Evolutionary conservation across 1,139 yeast genomes (phyloP), one percentile per base, ranked within the genome.

Genomic region (Blastobotrys malaysiensis): DNA sequence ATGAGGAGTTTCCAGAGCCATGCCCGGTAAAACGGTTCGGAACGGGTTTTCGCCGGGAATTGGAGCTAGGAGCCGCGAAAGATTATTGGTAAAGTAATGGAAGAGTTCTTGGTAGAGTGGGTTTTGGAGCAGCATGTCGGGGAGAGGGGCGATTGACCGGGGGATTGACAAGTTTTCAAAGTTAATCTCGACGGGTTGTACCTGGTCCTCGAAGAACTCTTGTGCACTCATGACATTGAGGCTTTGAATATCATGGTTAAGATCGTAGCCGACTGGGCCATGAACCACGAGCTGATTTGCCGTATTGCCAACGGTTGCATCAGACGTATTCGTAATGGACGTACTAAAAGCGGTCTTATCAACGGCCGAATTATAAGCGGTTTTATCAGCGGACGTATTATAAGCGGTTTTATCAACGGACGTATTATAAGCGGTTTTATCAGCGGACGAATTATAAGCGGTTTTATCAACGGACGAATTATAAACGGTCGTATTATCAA

Each of bases 21-120:
- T 77, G 59, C 80, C 81, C 0, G 95, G 91, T n/a, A 87, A 67
- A 4, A 84, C 69, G 9, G 77, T 77, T 57, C 77, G 78, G 69
- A 86, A 85, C 0, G 95, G 95, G 61, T 86, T 86, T 18, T 79
- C 82, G 9, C 14, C 16, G 22, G 18, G 20, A 19, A 26, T 24
- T 20, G 69, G 73, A 62, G 83, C 83, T 3, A 77, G 64, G 19
- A 73, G 68, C 11, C 59, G 47, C 5, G 89, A 88, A 0, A 88
- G 84, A 11, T 81, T 79, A 52, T 79, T 75, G 11, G 83, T 71
- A 75, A 81, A 87, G 61, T 82, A 83, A 58, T 82, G 82, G 71
- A 86, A 81, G 18, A 83, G 72, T 54, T 79, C 79, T 43, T 82
- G 70, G 63, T 82, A 82, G 59, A 75, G 77, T 1, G 87, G 85